A percentile compares a stretch with the other conserved stretches of the same genome.
phyloP scores from a whole-genome alignment of 2,329 filamentous ascomycete species.

The Nemania serpens region DNA sequence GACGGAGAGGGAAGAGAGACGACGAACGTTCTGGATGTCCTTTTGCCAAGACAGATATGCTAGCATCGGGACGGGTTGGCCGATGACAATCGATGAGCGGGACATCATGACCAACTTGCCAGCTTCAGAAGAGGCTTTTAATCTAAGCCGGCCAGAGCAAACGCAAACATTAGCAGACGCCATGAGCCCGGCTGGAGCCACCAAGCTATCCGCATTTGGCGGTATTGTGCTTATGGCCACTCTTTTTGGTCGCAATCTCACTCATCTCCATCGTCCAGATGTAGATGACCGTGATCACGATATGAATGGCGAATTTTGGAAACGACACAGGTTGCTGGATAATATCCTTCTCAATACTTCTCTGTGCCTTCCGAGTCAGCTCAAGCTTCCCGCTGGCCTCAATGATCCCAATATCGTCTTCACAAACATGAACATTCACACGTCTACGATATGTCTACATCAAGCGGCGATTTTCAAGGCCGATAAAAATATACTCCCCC shows the following conservation, averaged over 20 bases:
- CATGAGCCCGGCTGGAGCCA: slow-evolving; percentile 72
- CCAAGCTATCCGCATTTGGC: slow-evolving; percentile 76
- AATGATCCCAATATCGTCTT: slow-evolving; percentile 86
- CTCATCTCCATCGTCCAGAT: slow-evolving; percentile 87
- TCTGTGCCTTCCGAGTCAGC: slow-evolving; percentile 76
- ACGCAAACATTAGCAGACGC: slow-evolving; percentile 72
- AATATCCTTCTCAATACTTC: slow-evolving; percentile 88
- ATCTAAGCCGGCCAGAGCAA: slow-evolving; percentile 75
- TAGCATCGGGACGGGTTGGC: slow-evolving; percentile 96
- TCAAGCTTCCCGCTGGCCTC: slow-evolving; percentile 79
- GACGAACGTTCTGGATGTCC: slow-evolving; percentile 93
- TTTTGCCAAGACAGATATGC: slow-evolving; percentile 91
- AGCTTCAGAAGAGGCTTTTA: slow-evolving; percentile 80
- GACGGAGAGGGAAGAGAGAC: slow-evolving; percentile 89
- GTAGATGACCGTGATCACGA: slow-evolving; percentile 82
- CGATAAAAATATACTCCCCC: slow-evolving; percentile 81
- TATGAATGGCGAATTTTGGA: slow-evolving; percentile 94
- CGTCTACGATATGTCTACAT: slow-evolving; percentile 95
- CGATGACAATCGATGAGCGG: slow-evolving; percentile 88
- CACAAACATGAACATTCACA: slow-evolving; percentile 95
- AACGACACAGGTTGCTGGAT: slow-evolving; percentile 85
- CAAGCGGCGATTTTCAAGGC: slow-evolving; percentile 98
- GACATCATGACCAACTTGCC: slow-evolving; percentile 90
- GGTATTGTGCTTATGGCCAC: slow-evolving; percentile 84
- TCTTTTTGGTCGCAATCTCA: slow-evolving; percentile 87